These are phyloP conservation scores for Tilletia setariae DNA, from an alignment of 1,284 basidiomycete species.

Conservation along the genomic window DNA sequence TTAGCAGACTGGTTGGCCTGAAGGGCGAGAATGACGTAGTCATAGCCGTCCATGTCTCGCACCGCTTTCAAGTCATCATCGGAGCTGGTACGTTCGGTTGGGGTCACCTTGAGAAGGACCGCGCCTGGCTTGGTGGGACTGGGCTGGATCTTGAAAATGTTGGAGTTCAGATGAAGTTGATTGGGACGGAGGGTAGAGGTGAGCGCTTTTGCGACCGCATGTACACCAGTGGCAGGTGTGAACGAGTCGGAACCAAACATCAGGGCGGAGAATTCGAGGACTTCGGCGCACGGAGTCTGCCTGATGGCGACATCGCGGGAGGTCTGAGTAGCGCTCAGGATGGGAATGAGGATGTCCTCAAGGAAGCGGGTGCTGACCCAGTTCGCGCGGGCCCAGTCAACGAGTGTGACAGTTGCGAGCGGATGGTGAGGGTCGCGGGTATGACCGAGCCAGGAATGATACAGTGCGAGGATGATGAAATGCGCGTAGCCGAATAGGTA, in stretches of 20 bases:
- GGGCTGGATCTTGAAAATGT: neutral
- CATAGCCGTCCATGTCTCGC: slow-evolving; percentile 30
- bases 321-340: slow-evolving; percentile 49
- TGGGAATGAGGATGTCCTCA: slow-evolving; percentile 33
- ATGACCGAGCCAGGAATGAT: slow-evolving; percentile 33
- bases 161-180: slow-evolving; percentile 18
- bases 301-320: slow-evolving; percentile 27
- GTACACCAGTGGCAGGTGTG: slow-evolving; percentile 46
- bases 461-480: slow-evolving; percentile 36
- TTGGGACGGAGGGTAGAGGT: slow-evolving; percentile 16
- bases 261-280: slow-evolving; percentile 49
- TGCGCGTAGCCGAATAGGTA: slow-evolving; percentile 42
- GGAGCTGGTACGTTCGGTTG: neutral
- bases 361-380: slow-evolving; percentile 28
- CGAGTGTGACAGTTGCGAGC: slow-evolving; percentile 27
- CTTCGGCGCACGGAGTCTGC: slow-evolving; percentile 39
- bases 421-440: slow-evolving; percentile 34
- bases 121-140: slow-evolving; percentile 3
- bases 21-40: slow-evolving; percentile 49
- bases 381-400: slow-evolving; percentile 15
- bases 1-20: slow-evolving; percentile 44
- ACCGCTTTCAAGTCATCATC: neutral
- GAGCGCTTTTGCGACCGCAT: slow-evolving; percentile 36
- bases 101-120: slow-evolving; percentile 22
- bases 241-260: slow-evolving; percentile 47